Conservation (phyloP, 495 filamentous ascomycete genomes). For the Hypoxylon fragiforme region DNA sequence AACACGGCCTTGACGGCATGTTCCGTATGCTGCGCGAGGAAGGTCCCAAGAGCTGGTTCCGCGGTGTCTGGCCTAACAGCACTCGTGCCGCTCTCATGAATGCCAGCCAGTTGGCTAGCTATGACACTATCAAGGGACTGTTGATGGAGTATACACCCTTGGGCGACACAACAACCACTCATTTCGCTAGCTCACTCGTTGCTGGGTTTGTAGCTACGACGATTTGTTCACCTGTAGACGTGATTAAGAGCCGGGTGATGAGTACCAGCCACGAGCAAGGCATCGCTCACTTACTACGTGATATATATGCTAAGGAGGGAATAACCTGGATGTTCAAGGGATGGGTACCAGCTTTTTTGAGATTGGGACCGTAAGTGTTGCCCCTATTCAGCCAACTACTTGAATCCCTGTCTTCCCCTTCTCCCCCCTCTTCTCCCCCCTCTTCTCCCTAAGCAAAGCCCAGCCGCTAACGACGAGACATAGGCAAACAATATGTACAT, state of each 20-base stretch:
- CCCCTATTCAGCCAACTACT: neutral
- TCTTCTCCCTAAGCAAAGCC: neutral
- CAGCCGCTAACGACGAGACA: conserved; percentile 5
- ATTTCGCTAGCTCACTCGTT: conserved; percentile 83
- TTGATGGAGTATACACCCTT: conserved; percentile 69
- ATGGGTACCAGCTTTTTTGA: conserved; percentile 96
- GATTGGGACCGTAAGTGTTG: conserved; percentile 67
- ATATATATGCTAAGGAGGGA: conserved; percentile 78
- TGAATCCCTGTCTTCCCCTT: neutral
- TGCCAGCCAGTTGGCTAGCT: conserved; percentile 82
- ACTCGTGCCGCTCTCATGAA: conserved; percentile 93
- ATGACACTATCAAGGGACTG: conserved; percentile 86
- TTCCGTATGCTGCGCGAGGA: conserved; percentile 82
- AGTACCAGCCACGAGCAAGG: conserved; percentile 64
- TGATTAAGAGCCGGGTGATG: conserved; percentile 98
- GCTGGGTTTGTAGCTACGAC: conserved; percentile 95
- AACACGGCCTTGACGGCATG: conserved; percentile 83
- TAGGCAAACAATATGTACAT: conserved; percentile 89
- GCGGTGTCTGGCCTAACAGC: conserved; percentile 91
- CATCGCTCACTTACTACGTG: conserved; percentile 60
- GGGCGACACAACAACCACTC: conserved; percentile 76
- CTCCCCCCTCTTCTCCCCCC: neutral
- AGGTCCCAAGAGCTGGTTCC: conserved; percentile 71
- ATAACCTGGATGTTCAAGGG: conserved; percentile 90
- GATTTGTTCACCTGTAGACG: conserved; percentile 91